These are phyloP conservation scores for Tetratostichococcus sp. DNA, from an alignment of 139 green algal species.

Conservation along the genomic window DNA sequence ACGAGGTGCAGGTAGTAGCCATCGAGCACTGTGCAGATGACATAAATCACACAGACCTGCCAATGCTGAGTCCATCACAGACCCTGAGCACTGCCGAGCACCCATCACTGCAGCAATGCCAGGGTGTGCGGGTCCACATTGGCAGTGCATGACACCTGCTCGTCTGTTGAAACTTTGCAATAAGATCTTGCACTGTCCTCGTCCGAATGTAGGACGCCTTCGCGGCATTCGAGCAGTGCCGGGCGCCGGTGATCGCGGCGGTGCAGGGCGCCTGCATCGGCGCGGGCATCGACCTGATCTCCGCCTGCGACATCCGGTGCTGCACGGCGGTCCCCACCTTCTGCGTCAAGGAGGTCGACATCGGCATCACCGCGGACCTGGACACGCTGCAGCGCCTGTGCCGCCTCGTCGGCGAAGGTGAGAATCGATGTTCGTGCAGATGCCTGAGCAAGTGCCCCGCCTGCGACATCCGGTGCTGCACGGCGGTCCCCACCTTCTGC, in stretches of 20 bases:
- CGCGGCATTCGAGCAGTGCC: constrained; percentile 60
- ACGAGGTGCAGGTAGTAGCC: too few species aligned
- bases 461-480: constrained; percentile 75
- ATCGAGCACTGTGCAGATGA: too few species aligned
- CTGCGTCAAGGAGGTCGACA: constrained; percentile 86
- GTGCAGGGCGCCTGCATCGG: constrained; percentile 72
- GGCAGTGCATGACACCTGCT: too few species aligned
- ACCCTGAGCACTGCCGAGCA: too few species aligned
- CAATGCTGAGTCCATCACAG: too few species aligned
- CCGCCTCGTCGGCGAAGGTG: constrained; percentile 75
- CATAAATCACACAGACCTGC: too few species aligned
- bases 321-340: constrained; percentile 81
- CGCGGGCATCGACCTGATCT: constrained; percentile 81
- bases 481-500: constrained; percentile 80
- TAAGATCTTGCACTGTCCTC: too few species aligned
- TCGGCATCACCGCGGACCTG: constrained; percentile 85
- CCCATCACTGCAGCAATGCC: too few species aligned
- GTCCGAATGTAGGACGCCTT: constrained; percentile 45
- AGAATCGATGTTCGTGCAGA: neutral
- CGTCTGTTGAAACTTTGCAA: too few species aligned
- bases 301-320: constrained; percentile 80
- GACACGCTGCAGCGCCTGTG: constrained; percentile 86
- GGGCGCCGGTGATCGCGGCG: constrained; percentile 62
- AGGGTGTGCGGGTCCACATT: too few species aligned
- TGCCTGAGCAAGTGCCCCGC: too few species aligned